Base-by-base conservation (phyloP, 73 alveolate genomes). In the Paramecium sexaurelia region DNA sequence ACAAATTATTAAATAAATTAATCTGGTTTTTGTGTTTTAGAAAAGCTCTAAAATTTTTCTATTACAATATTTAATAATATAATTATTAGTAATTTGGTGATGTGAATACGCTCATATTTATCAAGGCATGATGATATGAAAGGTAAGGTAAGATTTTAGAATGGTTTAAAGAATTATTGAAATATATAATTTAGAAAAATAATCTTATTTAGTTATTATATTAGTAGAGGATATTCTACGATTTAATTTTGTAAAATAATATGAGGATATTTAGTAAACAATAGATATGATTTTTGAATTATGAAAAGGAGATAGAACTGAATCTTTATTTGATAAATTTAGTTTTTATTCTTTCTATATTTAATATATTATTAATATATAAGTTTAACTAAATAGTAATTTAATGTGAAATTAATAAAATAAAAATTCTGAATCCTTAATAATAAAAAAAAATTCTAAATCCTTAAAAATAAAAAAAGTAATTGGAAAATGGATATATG, bases 251-350 rank as follows among this genome's bases (percentile, higher is more conserved):
- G 92, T 56, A 85, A 85, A 57, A 55, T 33, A 69, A n/a, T 85
- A 85, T 55, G 85, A 13, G 78, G 92, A 37, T 75, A 35, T 17
- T 22, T 32, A 32, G 13, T 85, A 2, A 27, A 32, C 40, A 69
- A 20, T 11, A 56, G 20, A 73, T 85, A 55, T 56, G 57, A 36
- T n/a, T 85, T 33, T 85, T 33, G 69, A 85, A 73, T 24, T 85
- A 85, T 33, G 56, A 85, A 57, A 85, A 85, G 36, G 92, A 85
- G 35, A 85, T 39, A 57, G 8, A 29, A 39, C 8, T 85, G 57
- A 85, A 85, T 86, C 92, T 0, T 22, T 36, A 5, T 57, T 85
- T 33, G 92, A 69, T 56, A 85, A 57, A 56, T 85, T 85, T 35
- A 45, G 84, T 6, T 56, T 85, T 35, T 87, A 85, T 85, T 87